A percentile compares a stretch with the other conserved stretches of the same genome.
Conservation (phyloP, 192 early-diverging fungal species). For the Rhizophagus clarus region DNA sequence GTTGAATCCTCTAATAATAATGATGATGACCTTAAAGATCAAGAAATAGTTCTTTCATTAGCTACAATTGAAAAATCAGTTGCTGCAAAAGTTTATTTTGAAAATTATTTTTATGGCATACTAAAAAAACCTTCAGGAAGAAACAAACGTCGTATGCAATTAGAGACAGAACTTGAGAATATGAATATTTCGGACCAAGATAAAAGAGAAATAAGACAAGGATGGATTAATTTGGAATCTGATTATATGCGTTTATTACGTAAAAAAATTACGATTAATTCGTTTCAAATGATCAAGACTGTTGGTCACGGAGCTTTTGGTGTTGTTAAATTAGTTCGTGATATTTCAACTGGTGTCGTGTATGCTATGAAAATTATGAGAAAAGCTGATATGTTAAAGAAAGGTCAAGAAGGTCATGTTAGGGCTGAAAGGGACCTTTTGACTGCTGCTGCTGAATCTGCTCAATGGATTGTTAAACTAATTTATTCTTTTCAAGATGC, state of each 20-base stretch:
- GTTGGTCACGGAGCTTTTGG: constrained; percentile 83
- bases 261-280: constrained; percentile 44
- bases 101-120: constrained; percentile 60
- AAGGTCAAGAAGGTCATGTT: constrained; percentile 73
- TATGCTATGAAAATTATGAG: constrained; percentile 84
- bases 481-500: constrained; percentile 93
- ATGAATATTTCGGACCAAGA: constrained; percentile 52
- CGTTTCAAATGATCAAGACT: constrained; percentile 71
- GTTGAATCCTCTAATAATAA: background rate
- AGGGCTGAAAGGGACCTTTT: constrained; percentile 76
- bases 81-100: constrained; percentile 63
- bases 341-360: constrained; percentile 70
- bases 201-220: constrained; percentile 52
- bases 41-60: constrained; percentile 39
- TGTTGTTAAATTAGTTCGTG: constrained; percentile 75
- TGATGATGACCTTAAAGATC: background rate
- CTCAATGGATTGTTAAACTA: constrained; percentile 87
- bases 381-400: constrained; percentile 73
- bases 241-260: constrained; percentile 54
- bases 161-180: constrained; percentile 54
- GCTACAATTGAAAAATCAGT: constrained; percentile 62
- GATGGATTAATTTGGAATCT: constrained; percentile 53
- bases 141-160: constrained; percentile 48
- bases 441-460: constrained; percentile 53
- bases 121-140: constrained; percentile 51